These are phyloP conservation scores for Fusarium virguliforme DNA, from an alignment of 2,329 filamentous ascomycete species.

Conservation along the genomic window DNA sequence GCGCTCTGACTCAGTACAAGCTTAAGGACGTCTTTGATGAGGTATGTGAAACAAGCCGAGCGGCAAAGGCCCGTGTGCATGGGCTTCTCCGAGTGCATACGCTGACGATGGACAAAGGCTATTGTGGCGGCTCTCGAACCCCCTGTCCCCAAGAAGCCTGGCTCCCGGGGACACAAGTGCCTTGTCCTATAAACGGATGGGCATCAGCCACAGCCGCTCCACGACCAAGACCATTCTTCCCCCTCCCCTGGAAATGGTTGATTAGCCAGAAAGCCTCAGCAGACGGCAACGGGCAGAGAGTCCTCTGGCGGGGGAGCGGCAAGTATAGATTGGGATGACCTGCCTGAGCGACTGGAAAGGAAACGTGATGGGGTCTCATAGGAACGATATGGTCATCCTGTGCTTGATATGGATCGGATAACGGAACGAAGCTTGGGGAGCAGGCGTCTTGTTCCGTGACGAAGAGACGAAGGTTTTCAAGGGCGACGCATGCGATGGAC, in stretches of 20 bases:
- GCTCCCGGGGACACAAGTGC: conserved; percentile 71
- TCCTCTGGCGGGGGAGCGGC: conserved; percentile 34
- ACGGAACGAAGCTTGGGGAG: conserved; percentile 47
- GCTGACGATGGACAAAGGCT: conserved; percentile 72
- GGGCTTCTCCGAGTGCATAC: not conserved
- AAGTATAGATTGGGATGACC: conserved; percentile 35
- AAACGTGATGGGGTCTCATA: conserved; percentile 27
- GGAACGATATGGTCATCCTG: conserved; percentile 33
- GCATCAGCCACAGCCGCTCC: conserved; percentile 27
- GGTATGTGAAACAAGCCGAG: conserved; percentile 68
- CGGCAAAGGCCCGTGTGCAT: not conserved
- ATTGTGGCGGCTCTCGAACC: conserved; percentile 97
- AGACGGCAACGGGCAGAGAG: conserved; percentile 36
- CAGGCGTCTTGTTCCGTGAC: conserved; percentile 44
- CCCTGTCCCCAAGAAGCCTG: conserved; percentile 83
- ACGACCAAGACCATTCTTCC: conserved; percentile 29
- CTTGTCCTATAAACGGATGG: conserved; percentile 71
- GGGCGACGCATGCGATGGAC: conserved; percentile 31
- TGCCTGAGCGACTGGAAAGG: conserved; percentile 32
- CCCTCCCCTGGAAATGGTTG: conserved; percentile 36
- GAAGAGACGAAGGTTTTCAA: conserved; percentile 35
- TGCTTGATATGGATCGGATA: conserved; percentile 42
- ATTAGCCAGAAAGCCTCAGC: conserved; percentile 32
- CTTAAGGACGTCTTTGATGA: conserved; percentile 99
- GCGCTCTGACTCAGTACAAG: conserved; percentile 97